Base-by-base conservation (phyloP, 2,329 filamentous ascomycete species). In the Niveomyces coronatus region DNA sequence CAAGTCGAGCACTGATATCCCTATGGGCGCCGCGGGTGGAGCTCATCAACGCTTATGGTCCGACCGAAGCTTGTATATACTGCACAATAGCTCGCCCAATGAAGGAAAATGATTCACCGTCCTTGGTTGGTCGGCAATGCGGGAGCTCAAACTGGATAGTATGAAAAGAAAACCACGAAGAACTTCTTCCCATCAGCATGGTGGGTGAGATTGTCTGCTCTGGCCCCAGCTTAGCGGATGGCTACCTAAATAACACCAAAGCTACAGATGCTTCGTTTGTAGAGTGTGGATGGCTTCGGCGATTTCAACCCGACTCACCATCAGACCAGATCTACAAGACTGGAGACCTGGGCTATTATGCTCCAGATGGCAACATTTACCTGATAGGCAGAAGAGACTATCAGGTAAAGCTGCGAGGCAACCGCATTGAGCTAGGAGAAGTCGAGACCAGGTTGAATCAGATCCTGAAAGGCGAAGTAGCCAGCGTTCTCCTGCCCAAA, bases 351-450 rank as follows among this genome's bases (percentile, higher is more conserved):
- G 46, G 22, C 33, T 29, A 43, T 15, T 57, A 58, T 26, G 46
- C 55, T 24, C 35, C 39, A 1, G 55, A 66, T 42, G 61, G 62
- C 11, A 45, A 44, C 9, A 49, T 69, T 15, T 45, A 54, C 1
- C 67, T 61, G 35, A 45, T 70, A 35, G 68, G 68, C 32, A 58
- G 72, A 28, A 70, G 69, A 45, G 71, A 76, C 46, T 60, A 60
- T 1, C 71, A 76, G 49, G 62, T 75, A 31, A 76, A 76, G 49
- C 51, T 76, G 13, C 61, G 65, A 18, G 76, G 76, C 30, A 73
- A 64, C 37, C 52, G 70, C 36, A 58, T 71, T 39, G 76, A 69
- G 52, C 55, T 69, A 3, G 44, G 35, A n/a, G 47, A 49, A 22
- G 36, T 49, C 13, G 47, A 50, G 22, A 35, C 32, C n/a, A n/a